Evolutionary conservation across 768 basidiomycete species (phyloP).

Genomic region (Suillus subalutaceus): DNA sequence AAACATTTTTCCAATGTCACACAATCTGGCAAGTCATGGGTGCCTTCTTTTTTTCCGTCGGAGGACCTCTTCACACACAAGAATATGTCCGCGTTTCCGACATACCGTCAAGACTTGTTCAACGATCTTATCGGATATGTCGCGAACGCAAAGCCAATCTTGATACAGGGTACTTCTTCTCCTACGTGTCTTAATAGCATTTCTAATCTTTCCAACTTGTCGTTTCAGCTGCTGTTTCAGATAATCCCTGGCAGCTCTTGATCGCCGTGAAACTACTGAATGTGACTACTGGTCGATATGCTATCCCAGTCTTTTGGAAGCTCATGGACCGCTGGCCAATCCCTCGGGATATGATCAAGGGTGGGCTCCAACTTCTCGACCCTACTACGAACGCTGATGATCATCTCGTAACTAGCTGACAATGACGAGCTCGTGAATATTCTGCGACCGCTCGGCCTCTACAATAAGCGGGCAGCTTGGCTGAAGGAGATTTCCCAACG

Average conservation of each 20-base stretch:
- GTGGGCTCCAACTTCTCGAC: slow-evolving; percentile 35
- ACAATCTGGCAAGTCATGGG: slow-evolving; percentile 14
- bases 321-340: slow-evolving; percentile 62
- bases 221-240: slow-evolving; percentile 48
- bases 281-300: slow-evolving; percentile 63
- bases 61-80: background rate
- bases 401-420: slow-evolving; percentile 37
- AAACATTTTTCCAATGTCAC: slow-evolving; percentile 5
- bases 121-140: slow-evolving; percentile 31
- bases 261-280: slow-evolving; percentile 71
- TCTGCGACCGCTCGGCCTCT: slow-evolving; percentile 60
- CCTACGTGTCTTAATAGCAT: background rate
- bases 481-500: slow-evolving; percentile 55
- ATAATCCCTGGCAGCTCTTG: slow-evolving; percentile 71
- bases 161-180: slow-evolving; percentile 30
- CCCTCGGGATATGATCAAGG: slow-evolving; percentile 54
- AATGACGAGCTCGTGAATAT: slow-evolving; percentile 45
- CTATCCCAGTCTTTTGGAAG: slow-evolving; percentile 66
- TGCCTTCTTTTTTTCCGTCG: background rate
- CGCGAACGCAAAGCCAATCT: slow-evolving; percentile 33
- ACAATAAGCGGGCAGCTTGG: slow-evolving; percentile 56
- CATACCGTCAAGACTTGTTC: slow-evolving; percentile 9
- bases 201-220: background rate
- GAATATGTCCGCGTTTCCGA: background rate
- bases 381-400: background rate